Base-by-base conservation (phyloP, 192 early-diverging fungal species). In the Podila minutissima region DNA sequence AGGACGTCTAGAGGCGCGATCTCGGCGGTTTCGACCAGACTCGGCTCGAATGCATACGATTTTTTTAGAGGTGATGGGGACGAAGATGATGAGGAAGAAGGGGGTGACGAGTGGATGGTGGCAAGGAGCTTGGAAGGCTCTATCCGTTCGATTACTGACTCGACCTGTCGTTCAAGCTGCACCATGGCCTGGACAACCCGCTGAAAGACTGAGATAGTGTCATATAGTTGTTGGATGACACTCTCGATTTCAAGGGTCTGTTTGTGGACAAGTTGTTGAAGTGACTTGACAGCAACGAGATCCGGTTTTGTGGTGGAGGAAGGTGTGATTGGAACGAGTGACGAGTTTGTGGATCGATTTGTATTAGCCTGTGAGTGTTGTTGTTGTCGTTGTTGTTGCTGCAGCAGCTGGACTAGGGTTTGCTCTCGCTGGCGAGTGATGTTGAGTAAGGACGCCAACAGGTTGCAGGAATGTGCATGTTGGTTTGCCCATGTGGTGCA, bases 351-450 rank as follows among this genome's bases (percentile, higher is more conserved):
- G 1, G 49, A 65, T 7, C 13, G 11, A 46, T n/a, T 15, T 0
- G 28, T 55, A 26, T 26, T 37, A 31, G 50, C 37, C 24, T 17
- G 29, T 33, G 60, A 57, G 20, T 62, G 51, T 51, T 63, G 63
- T 49, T 71, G 35, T 59, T 71, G 57, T 24, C 33, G 41, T 38
- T 74, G 72, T 20, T 74, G 59, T 50, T 69, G 74, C 10, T 9
- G 31, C 20, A 65, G 67, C 57, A 59, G 67, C 13, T 76, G 74
- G 17, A 17, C 22, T 0, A 81, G 60, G 5, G 77, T 81, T 46
- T 81, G 77, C 15, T 81, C 71, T 19, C 77, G 69, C 29, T 81
- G 77, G 10, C 71, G 70, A 13, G 62, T 73, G 53, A 81, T 81
- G 49, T 81, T 81, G 33, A 73, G 60, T 12, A 81, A 62, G 17